Percentiles rank a stretch among this genome's conserved stretches.
Conservation (phyloP, 768 basidiomycete genomes). For the Leccinum obscurum region DNA sequence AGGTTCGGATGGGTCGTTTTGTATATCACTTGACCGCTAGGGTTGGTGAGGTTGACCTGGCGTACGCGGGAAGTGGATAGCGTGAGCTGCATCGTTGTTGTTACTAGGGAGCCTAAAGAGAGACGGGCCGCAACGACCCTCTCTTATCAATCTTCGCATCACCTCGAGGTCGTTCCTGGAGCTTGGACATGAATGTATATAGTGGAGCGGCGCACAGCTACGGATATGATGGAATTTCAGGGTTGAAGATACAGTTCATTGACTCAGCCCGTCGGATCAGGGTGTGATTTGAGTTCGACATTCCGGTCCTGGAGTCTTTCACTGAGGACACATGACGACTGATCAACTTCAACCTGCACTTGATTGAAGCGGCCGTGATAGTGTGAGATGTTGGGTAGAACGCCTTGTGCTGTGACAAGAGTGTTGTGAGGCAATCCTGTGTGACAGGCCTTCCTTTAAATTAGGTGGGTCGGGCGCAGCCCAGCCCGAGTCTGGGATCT, state of each 20-base stretch:
- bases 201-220: background rate
- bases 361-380: too few relatives aligned
- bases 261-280: too few relatives aligned
- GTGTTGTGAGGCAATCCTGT: too few relatives aligned
- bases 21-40: conserved; percentile 27
- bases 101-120: background rate
- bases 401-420: too few relatives aligned
- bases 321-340: too few relatives aligned
- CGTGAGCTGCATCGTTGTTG: conserved; percentile 18
- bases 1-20: conserved; percentile 19
- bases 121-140: background rate
- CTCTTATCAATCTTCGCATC: background rate
- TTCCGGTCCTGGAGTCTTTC: too few relatives aligned
- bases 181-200: background rate
- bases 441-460: too few relatives aligned
- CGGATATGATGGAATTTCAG: background rate
- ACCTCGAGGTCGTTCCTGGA: background rate
- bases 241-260: background rate
- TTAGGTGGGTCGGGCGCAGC: too few relatives aligned
- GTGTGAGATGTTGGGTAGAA: too few relatives aligned
- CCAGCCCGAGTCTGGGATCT: too few relatives aligned
- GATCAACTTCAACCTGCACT: too few relatives aligned
- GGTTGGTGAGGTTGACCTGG: conserved; percentile 22
- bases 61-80: conserved; percentile 22
- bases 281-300: too few relatives aligned